Evolutionary conservation across 306 rosid genomes (phyloP).

Genomic region (Rosa lucieae): DNA sequence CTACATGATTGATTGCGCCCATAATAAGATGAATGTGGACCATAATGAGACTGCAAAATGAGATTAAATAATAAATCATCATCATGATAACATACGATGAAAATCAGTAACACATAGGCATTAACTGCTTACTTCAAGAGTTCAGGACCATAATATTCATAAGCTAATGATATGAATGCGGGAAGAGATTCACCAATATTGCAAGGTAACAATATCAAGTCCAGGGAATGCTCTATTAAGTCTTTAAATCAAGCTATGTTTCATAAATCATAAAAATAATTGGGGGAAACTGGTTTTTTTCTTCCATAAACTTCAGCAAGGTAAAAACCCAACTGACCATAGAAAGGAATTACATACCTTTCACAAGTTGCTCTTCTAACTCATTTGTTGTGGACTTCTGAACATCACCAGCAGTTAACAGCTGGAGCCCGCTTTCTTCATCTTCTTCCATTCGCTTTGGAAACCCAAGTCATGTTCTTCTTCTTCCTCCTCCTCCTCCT

Average conservation of each 20-base stretch:
- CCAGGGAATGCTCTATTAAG: background rate
- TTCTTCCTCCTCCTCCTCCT: conserved; percentile 45
- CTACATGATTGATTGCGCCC: too few relatives aligned
- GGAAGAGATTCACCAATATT: background rate
- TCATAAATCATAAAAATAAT: background rate
- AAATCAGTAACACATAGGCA: too few relatives aligned
- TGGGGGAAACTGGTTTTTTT: too few relatives aligned
- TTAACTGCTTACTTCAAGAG: too few relatives aligned
- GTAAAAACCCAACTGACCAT: background rate
- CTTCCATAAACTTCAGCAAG: background rate
- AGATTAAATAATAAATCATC: too few relatives aligned
- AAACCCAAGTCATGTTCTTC: conserved; percentile 49
- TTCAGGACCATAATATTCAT: too few relatives aligned
- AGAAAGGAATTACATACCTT: conserved; percentile 46
- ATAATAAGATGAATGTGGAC: too few relatives aligned
- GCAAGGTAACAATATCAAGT: background rate
- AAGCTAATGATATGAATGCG: background rate
- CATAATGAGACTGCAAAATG: too few relatives aligned
- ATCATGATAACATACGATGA: too few relatives aligned
- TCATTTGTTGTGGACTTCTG: conserved; percentile 35
- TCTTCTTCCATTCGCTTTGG: conserved; percentile 60
- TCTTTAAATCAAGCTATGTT: background rate
- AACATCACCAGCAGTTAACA: conserved; percentile 16
- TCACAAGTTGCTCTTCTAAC: conserved; percentile 52
- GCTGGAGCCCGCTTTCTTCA: conserved; percentile 44